phyloP scores from a whole-genome alignment of 2,329 filamentous ascomycete genomes.

The Pyrenochaeta sp. region DNA sequence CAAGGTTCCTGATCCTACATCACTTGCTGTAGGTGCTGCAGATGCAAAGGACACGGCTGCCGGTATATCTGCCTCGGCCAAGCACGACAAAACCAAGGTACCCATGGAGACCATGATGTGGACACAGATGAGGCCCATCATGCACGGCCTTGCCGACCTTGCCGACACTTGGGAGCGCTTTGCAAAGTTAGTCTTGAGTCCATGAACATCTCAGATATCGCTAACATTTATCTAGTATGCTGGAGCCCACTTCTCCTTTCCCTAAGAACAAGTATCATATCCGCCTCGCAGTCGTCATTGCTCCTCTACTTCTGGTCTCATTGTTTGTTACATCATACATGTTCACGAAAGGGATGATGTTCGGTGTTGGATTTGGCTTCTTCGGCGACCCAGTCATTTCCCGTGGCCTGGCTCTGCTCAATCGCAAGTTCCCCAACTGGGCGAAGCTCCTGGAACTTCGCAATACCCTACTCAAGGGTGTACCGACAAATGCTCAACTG shows the following conservation, averaged over 20 bases:
- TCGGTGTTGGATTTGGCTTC: conserved; percentile 75
- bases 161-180: conserved; percentile 70
- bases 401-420: conserved; percentile 65
- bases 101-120: conserved; percentile 80
- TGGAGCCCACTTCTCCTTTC: conserved; percentile 59
- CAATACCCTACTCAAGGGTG: conserved; percentile 79
- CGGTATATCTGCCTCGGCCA: conserved; percentile 58
- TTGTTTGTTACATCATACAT: conserved; percentile 59
- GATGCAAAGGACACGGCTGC: conserved; percentile 62
- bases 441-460: conserved; percentile 75
- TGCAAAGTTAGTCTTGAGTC: conserved; percentile 57
- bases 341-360: conserved; percentile 68
- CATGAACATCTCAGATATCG: neutral
- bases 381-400: conserved; percentile 80
- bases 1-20: conserved; percentile 67
- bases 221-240: conserved; percentile 38
- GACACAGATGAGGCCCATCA: conserved; percentile 75
- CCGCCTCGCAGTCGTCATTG: conserved; percentile 55
- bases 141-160: conserved; percentile 69
- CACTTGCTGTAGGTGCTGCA: conserved; percentile 61
- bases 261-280: conserved; percentile 53
- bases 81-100: conserved; percentile 78
- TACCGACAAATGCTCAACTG: conserved; percentile 86
- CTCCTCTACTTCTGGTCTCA: conserved; percentile 53
- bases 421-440: conserved; percentile 73